Base-by-base conservation (phyloP, 2,329 filamentous ascomycete genomes). In the Neospermospora avenae region DNA sequence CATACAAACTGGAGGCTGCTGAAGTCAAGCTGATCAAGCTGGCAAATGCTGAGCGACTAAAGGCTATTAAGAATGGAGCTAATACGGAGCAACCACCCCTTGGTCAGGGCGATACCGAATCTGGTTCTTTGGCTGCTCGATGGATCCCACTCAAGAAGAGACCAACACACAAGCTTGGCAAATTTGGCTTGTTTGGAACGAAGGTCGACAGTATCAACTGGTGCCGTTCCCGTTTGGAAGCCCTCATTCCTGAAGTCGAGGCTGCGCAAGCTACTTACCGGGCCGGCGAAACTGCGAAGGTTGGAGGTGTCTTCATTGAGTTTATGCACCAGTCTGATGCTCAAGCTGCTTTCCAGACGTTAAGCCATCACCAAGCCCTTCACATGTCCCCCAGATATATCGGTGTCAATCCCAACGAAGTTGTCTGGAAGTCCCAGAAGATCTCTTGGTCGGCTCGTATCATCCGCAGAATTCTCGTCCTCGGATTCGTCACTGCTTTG, bases 201-300 rank as follows among this genome's bases (percentile, higher is more conserved):
- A 95, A 96, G 74, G 93, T 97, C 16, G 95, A 99, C 76, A 95
- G 92, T 0, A 97, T 99, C 74, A 86, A 93, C 63, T 97, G 90
- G 89, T 89, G 86, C 64, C 89, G 95, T 55, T 79, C 81, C 1
- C 89, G 96, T 74, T 84, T 97, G 55, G 84, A 88, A 65, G 85
- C 86, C 52, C 83, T 96, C 46, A 87, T 88, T 55, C 87, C 89
- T 0, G 81, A 89, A 62, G 87, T 91, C 31, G 82, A 89, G 53
- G 79, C 83, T 44, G 81, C 85, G 24, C 90, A 95, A 73, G 81
- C 79, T 42, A 80, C 82, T 52, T 90, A 93, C 71, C 82, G 81
- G 53, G 77, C 79, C 25, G 85, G 89, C 55, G 81, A 89, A 41
- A 84, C 80, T 48, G 82, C 85, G 62, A 82, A 85, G 63, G 55